Conservation (phyloP, 2,329 filamentous ascomycete genomes). For the Colletotrichum spaethianum region DNA sequence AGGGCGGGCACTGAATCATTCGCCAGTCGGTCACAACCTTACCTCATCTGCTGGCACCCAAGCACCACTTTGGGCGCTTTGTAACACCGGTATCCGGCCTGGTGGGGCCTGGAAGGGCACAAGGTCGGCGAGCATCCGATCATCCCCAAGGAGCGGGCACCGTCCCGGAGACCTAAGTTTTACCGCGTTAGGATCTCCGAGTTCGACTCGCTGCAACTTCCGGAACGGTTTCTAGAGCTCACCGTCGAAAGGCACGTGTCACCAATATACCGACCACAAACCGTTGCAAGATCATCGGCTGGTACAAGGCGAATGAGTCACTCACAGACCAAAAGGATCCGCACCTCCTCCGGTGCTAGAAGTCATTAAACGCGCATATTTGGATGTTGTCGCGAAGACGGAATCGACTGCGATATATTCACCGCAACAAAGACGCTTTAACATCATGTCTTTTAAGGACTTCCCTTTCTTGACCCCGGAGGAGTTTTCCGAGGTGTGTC, state of each 20-base stretch:
- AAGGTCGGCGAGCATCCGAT: slow-evolving; percentile 21
- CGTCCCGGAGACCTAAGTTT: not conserved
- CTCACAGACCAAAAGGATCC: not conserved
- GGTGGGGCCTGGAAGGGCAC: slow-evolving; percentile 28
- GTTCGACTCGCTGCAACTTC: not conserved
- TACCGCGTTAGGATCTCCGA: not conserved
- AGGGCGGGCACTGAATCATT: not conserved
- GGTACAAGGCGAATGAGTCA: not conserved
- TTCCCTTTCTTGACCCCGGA: slow-evolving; percentile 74
- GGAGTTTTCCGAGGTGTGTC: slow-evolving; percentile 77
- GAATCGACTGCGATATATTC: not conserved
- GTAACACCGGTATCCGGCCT: slow-evolving; percentile 13
- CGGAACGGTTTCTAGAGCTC: not conserved
- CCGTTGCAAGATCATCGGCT: too few relatives aligned
- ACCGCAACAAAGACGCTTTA: not conserved
- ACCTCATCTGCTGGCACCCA: slow-evolving; percentile 1
- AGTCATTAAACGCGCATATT: not conserved
- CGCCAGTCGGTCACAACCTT: not conserved
- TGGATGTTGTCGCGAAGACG: not conserved
- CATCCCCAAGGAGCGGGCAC: not conserved
- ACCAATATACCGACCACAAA: not conserved
- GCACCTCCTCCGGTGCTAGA: not conserved
- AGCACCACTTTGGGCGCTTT: not conserved
- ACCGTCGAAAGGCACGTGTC: not conserved
- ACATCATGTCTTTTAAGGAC: slow-evolving; percentile 53